phyloP scores from a whole-genome alignment of 1,139 yeast species.

The Pichia sp. region DNA sequence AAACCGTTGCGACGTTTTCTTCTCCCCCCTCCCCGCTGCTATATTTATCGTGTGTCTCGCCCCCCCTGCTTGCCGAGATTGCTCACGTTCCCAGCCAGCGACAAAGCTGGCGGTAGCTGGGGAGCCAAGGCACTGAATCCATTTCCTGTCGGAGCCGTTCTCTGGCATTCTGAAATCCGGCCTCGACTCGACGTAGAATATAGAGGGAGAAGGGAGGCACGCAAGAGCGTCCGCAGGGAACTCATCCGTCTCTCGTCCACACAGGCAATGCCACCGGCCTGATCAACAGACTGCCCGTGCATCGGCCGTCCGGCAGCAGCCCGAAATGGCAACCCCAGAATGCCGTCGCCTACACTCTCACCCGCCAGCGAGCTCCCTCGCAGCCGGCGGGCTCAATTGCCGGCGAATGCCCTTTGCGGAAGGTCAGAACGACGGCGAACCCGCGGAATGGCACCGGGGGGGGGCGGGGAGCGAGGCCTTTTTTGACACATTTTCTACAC shows the following conservation, averaged over 20 bases:
- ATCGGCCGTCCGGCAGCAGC: neutral
- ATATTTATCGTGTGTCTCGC: neutral
- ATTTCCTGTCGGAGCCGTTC: too few species aligned
- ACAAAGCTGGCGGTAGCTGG: neutral
- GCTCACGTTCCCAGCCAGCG: neutral
- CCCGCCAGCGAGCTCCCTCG: neutral
- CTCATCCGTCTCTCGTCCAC: neutral
- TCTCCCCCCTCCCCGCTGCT: neutral
- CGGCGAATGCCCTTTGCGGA: neutral
- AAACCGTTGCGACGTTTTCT: neutral
- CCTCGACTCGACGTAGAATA: too few species aligned
- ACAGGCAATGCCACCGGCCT: neutral
- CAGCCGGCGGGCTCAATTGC: neutral
- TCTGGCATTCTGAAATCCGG: too few species aligned
- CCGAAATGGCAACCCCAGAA: too few species aligned
- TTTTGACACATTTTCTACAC: constrained; percentile 4
- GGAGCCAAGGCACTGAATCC: too few species aligned
- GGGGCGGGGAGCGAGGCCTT: neutral
- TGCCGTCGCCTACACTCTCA: too few species aligned
- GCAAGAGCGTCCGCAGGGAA: neutral
- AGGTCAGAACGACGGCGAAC: neutral
- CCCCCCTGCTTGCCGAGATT: neutral
- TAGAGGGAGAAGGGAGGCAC: too few species aligned
- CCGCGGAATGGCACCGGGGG: neutral
- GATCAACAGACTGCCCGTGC: neutral